A percentile compares a stretch with the other conserved stretches of the same genome.
phyloP scores from a whole-genome alignment of 257 asterid genomes.

The Jacaranda copaia region DNA sequence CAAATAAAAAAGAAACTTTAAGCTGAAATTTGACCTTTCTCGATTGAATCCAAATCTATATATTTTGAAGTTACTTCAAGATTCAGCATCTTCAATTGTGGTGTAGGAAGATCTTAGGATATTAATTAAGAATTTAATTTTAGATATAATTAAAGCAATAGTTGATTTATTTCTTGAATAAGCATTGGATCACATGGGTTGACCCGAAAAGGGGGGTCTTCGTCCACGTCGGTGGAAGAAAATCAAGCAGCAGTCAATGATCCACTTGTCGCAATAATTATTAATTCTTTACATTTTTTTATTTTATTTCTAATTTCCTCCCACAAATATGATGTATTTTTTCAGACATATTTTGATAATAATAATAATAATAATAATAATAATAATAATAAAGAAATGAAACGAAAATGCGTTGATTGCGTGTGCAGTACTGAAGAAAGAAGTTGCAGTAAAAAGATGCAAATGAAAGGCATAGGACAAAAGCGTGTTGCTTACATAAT shows the following conservation, averaged over 20 bases:
- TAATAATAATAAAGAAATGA: background rate
- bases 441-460: slow-evolving; percentile 20
- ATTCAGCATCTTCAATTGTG: background rate
- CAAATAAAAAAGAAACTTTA: background rate
- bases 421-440: slow-evolving; percentile 24
- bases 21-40: background rate
- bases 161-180: slow-evolving; percentile 9
- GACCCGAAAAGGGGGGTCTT: slow-evolving; percentile 57
- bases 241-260: slow-evolving; percentile 53
- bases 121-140: background rate
- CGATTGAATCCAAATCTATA: background rate
- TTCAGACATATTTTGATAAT: background rate
- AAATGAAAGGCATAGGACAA: slow-evolving; percentile 21
- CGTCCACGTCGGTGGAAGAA: slow-evolving; percentile 42
- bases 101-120: background rate
- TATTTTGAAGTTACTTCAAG: background rate
- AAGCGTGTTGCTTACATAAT: slow-evolving; percentile 21
- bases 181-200: slow-evolving; percentile 49
- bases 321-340: background rate
- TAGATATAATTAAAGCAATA: slow-evolving; percentile 24
- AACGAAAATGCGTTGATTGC: background rate
- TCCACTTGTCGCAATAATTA: slow-evolving; percentile 18
- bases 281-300: background rate
- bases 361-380: too few species aligned
- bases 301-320: background rate